Base-by-base conservation (phyloP, 2,329 filamentous ascomycete genomes). In the Fusarium staphyleae region DNA sequence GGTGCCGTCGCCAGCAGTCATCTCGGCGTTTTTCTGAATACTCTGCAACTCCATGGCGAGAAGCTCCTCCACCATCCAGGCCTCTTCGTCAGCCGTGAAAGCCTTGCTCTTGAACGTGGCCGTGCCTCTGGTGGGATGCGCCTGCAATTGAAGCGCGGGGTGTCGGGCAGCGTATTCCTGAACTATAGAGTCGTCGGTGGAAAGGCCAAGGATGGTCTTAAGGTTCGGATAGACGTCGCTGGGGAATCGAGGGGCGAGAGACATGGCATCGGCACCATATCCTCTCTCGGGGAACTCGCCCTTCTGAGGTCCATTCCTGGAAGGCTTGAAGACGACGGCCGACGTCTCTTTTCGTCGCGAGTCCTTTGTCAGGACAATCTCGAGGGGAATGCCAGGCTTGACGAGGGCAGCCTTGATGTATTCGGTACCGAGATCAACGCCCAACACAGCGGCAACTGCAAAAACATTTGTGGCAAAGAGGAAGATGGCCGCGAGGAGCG, bases 301-400 rank as follows among this genome's bases (percentile, higher is more conserved):
- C 63, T 80, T 79, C 68, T 83, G 82, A 53, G 85, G 80, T 48
- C 82, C 84, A 67, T 82, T 78, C 66, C 84, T 84, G n/a, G 85
- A 81, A 30, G 93, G 91, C 77, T 99, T 98, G 79, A 99, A 98
- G 35, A 91, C 89, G 65, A 99, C 87, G 34, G 92, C 93, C 2
- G 93, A 91, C 18, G 84, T 85, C 74, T 99, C 95, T 80, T 99
- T 99, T 70, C 95, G 89, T 74, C 96, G 90, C 24, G 95, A 97
- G 77, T 99, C 95, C 74, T 98, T 99, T 24, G 93, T 97, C 50
- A 97, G 84, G 73, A 99, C 93, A 63, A 99, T 98, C 65, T 99
- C 95, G 71, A 99, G 90, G 10, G 95, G 95, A 45, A 96, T 93
- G 56, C 95, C 95, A 2, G 95, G 95, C 78, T 98, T 98, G 57